Conservation (phyloP, 805 yeast species). For the Lipomyces sp. region DNA sequence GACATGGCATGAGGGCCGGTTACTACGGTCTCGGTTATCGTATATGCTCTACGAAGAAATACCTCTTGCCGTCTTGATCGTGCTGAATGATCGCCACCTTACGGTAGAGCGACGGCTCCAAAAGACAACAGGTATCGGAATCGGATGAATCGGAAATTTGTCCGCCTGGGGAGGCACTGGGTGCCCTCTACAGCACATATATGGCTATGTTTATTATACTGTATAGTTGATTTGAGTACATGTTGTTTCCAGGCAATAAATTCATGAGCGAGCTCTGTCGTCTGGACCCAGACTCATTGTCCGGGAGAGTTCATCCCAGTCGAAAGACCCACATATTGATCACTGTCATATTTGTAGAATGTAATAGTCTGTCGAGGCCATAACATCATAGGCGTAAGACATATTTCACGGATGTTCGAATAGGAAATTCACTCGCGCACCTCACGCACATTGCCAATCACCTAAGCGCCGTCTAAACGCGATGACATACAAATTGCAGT, state of each 20-base stretch:
- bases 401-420: not conserved
- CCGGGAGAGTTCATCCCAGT: not conserved
- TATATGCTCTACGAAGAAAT: not conserved
- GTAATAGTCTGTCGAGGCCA: not conserved
- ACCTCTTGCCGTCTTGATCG: not conserved
- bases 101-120: too few species aligned
- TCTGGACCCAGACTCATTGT: too few species aligned
- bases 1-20: not conserved
- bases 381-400: not conserved
- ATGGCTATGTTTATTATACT: too few species aligned
- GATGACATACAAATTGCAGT: not conserved
- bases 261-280: too few species aligned
- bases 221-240: too few species aligned
- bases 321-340: not conserved
- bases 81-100: not conserved
- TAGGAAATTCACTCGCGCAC: not conserved
- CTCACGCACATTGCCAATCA: not conserved
- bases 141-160: too few species aligned
- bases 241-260: too few species aligned
- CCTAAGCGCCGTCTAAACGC: not conserved
- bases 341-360: not conserved
- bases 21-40: not conserved
- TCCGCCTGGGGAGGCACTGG: too few species aligned
- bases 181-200: too few species aligned
- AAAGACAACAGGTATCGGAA: too few species aligned